Evolutionary conservation across 2,329 filamentous ascomycete species (phyloP).

Genomic region (Fonsecaea erecta): DNA sequence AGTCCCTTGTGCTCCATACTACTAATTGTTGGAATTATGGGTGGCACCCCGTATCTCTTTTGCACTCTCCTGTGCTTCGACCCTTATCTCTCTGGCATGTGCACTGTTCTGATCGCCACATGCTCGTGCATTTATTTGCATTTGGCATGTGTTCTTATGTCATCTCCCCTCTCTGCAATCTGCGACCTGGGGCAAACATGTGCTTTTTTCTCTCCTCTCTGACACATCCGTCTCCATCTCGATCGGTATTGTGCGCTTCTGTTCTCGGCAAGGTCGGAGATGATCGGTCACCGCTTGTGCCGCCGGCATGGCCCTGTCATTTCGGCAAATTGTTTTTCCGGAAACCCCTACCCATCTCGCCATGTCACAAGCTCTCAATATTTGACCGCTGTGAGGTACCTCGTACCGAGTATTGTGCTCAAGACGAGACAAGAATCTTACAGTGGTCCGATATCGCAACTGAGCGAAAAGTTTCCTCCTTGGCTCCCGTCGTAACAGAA

Average conservation of each 20-base stretch:
- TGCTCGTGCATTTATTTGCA: background rate
- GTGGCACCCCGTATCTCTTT: too few relatives aligned
- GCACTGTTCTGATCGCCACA: slow-evolving; percentile 10
- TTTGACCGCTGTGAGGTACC: background rate
- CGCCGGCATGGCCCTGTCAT: background rate
- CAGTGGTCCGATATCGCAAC: background rate
- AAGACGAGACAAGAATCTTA: background rate
- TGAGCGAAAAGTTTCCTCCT: too few relatives aligned
- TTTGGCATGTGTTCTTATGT: slow-evolving; percentile 10
- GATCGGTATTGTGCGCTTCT: background rate
- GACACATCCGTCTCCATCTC: background rate
- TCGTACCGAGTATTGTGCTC: background rate
- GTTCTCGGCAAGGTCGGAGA: background rate
- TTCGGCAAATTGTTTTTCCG: background rate
- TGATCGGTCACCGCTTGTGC: background rate
- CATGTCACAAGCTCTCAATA: background rate
- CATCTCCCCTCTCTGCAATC: slow-evolving; percentile 13
- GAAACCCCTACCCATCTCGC: background rate
- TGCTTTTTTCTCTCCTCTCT: background rate
- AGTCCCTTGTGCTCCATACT: too few relatives aligned
- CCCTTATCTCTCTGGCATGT: slow-evolving; percentile 17
- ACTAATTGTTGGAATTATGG: too few relatives aligned
- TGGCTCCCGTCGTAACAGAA: too few relatives aligned
- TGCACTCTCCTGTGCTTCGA: background rate
- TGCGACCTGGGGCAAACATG: slow-evolving; percentile 2